Conservation (phyloP, 305 asterid species). For the Rubia peregrina region DNA sequence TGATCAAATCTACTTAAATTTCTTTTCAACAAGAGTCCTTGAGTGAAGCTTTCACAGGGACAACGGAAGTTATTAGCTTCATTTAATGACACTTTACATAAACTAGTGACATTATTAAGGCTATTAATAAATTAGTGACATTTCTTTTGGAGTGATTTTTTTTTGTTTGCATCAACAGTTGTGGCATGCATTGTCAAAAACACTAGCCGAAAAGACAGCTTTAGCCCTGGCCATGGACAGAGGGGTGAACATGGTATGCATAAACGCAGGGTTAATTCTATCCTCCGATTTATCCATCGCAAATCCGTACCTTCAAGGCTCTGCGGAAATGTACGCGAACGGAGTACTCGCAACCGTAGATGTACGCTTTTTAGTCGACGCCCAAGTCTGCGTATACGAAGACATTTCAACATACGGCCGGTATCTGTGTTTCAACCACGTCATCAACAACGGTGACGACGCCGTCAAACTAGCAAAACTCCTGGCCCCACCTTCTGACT, state of each 20-base stretch:
- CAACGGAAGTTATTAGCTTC: too few relatives aligned
- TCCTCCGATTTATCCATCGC: slow-evolving; percentile 50
- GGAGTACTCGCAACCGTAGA: slow-evolving; percentile 85
- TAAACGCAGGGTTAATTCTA: slow-evolving; percentile 67
- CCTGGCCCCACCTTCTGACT: slow-evolving; percentile 19
- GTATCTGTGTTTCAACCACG: slow-evolving; percentile 69
- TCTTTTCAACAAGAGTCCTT: too few relatives aligned
- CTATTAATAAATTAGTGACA: too few relatives aligned
- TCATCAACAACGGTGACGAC: slow-evolving; percentile 45
- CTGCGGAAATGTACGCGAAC: slow-evolving; percentile 76
- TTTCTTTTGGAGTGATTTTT: background rate
- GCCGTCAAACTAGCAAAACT: slow-evolving; percentile 47
- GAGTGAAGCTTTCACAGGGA: too few relatives aligned
- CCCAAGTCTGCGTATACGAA: slow-evolving; percentile 87
- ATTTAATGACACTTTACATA: too few relatives aligned
- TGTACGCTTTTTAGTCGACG: slow-evolving; percentile 61
- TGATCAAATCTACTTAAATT: too few relatives aligned
- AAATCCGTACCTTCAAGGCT: slow-evolving; percentile 82
- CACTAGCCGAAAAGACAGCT: slow-evolving; percentile 82
- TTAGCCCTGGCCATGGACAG: slow-evolving; percentile 98
- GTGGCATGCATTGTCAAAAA: slow-evolving; percentile 87
- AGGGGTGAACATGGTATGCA: slow-evolving; percentile 74
- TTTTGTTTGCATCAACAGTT: slow-evolving; percentile 30
- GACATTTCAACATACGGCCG: slow-evolving; percentile 75
- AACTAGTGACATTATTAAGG: too few relatives aligned